These are phyloP conservation scores for Hortiboletus rubellus DNA, from an alignment of 1,284 basidiomycete species.

Conservation along the genomic window DNA sequence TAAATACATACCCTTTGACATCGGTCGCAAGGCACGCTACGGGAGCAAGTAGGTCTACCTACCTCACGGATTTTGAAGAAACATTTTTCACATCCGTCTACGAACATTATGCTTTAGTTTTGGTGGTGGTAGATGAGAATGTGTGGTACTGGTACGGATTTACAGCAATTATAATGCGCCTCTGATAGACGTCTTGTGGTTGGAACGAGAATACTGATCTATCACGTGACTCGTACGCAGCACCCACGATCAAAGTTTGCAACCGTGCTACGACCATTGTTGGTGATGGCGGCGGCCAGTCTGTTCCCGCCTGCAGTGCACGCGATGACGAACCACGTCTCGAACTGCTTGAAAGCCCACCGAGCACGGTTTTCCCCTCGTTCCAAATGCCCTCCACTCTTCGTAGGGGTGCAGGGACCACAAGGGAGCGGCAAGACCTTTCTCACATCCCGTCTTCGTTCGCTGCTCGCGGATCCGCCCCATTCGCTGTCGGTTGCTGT, in stretches of 20 bases:
- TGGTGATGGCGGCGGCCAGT: slow-evolving; percentile 14
- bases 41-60: slow-evolving; percentile 28
- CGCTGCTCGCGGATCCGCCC: slow-evolving; percentile 48
- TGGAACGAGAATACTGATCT: slow-evolving; percentile 1
- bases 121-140: slow-evolving; percentile 21
- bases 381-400: slow-evolving; percentile 47
- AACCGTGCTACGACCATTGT: not conserved
- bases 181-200: slow-evolving; percentile 9
- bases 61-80: slow-evolving; percentile 3
- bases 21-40: slow-evolving; percentile 84
- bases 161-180: slow-evolving; percentile 29
- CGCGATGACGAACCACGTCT: slow-evolving; percentile 48
- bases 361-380: slow-evolving; percentile 23
- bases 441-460: slow-evolving; percentile 57
- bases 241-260: not conserved
- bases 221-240: slow-evolving; percentile 19
- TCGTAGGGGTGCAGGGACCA: slow-evolving; percentile 84
- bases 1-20: slow-evolving; percentile 91
- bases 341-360: slow-evolving; percentile 36
- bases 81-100: slow-evolving; percentile 3
- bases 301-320: slow-evolving; percentile 33
- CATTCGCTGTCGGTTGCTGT: slow-evolving; percentile 60
- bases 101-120: slow-evolving; percentile 12
- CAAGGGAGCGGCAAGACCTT: slow-evolving; percentile 86
- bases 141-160: slow-evolving; percentile 30